phyloP scores from a whole-genome alignment of 2,329 filamentous ascomycete genomes.

The Verticillium albo-atrum region DNA sequence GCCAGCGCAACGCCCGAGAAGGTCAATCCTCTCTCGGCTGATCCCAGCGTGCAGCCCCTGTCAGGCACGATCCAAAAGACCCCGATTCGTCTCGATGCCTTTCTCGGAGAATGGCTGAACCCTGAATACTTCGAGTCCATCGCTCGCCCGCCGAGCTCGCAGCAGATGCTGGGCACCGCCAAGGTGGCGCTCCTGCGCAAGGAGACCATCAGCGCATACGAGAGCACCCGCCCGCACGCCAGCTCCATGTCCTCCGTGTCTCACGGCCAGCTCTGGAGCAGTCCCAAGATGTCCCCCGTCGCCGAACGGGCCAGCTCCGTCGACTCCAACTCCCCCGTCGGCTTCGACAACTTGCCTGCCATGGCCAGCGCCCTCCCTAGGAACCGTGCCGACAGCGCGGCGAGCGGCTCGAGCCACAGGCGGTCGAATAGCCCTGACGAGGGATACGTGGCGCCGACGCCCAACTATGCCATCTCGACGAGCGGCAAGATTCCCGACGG shows the following conservation, averaged over 20 bases:
- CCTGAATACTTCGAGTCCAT: constrained; percentile 93
- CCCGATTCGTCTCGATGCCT: constrained; percentile 79
- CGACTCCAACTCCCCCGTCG: constrained; percentile 10
- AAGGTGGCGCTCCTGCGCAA: constrained; percentile 81
- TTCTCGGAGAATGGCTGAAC: constrained; percentile 91
- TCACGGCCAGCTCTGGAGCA: constrained; percentile 31
- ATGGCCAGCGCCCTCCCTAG: constrained; percentile 29
- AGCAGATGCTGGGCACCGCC: constrained; percentile 81
- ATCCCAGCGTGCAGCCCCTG: constrained; percentile 24
- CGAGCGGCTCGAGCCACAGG: constrained; percentile 15
- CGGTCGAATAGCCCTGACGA: constrained; percentile 16
- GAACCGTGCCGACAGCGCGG: constrained; percentile 14
- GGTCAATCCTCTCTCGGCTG: not conserved
- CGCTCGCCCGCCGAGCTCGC: constrained; percentile 78
- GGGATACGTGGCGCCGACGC: constrained; percentile 71
- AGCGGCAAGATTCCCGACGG: constrained; percentile 80
- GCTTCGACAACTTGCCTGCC: constrained; percentile 19
- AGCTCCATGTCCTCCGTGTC: constrained; percentile 8
- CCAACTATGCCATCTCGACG: constrained; percentile 76
- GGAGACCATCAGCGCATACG: constrained; percentile 58
- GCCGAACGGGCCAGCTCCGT: constrained; percentile 10
- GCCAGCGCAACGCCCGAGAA: constrained; percentile 9
- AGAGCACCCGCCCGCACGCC: constrained; percentile 9
- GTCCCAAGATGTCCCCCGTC: constrained; percentile 10
- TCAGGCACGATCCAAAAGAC: constrained; percentile 45